A percentile compares a stretch with the other conserved stretches of the same genome.
These are phyloP conservation scores for Berberis vulgaris DNA, from an alignment of 164 flowering plant species.

Conservation along the genomic window DNA sequence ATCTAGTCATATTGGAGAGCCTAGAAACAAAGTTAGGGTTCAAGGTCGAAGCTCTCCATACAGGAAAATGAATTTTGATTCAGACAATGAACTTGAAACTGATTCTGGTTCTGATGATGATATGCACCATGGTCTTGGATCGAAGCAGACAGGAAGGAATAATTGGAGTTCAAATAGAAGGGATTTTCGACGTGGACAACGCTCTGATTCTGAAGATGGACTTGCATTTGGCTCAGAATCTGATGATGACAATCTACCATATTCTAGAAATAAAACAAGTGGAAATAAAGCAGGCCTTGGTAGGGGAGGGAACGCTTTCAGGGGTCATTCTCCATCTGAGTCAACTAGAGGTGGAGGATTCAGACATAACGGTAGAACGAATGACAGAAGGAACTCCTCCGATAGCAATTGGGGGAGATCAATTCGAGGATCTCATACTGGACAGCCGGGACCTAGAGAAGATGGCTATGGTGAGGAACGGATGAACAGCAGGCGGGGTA, in stretches of 20 bases:
- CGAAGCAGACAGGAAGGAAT: conserved; percentile 28
- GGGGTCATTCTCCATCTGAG: conserved; percentile 10
- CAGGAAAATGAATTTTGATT: conserved; percentile 24
- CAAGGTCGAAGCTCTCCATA: conserved; percentile 25
- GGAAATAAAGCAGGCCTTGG: conserved; percentile 20
- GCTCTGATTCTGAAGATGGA: conserved; percentile 24
- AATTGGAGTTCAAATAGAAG: conserved; percentile 2
- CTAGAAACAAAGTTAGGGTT: conserved; percentile 27
- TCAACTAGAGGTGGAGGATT: conserved; percentile 10
- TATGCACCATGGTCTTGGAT: conserved; percentile 24
- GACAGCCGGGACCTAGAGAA: conserved; percentile 7
- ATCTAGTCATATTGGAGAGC: conserved; percentile 55
- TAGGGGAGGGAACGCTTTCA: conserved; percentile 20
- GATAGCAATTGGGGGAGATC: conserved; percentile 16
- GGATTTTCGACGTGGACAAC: conserved; percentile 16
- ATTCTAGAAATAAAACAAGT: conserved; percentile 18
- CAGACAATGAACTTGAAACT: neutral
- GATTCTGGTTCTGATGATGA: conserved; percentile 47
- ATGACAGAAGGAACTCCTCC: conserved; percentile 16
- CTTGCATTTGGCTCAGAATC: conserved; percentile 35
- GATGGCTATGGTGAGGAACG: conserved; percentile 17
- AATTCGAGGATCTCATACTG: conserved; percentile 14
- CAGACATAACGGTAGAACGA: conserved; percentile 15
- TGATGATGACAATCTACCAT: conserved; percentile 21
- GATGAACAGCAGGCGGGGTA: conserved; percentile 4